These are phyloP conservation scores for Coniochaeta hoffmannii DNA, from an alignment of 2,329 filamentous ascomycete genomes.

Conservation along the genomic window DNA sequence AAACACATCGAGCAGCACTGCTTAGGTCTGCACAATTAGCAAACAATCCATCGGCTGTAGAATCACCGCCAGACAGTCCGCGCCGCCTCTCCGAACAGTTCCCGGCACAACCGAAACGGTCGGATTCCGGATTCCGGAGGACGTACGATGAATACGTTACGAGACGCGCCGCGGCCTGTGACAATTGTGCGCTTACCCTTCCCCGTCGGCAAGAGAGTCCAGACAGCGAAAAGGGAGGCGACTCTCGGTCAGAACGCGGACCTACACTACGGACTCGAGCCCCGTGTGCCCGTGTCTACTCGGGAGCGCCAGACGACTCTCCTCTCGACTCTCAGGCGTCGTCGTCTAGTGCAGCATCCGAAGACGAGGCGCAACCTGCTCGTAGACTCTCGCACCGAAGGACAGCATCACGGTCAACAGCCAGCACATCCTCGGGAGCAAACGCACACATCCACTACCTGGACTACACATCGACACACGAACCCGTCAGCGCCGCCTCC, in stretches of 20 bases:
- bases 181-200: conserved; percentile 61
- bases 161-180: conserved; percentile 55
- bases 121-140: conserved; percentile 52
- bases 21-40: conserved; percentile 29
- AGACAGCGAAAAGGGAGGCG: conserved; percentile 27
- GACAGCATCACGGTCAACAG: conserved; percentile 44
- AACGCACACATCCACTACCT: conserved; percentile 56
- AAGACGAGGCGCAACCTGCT: conserved; percentile 31
- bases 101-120: conserved; percentile 11
- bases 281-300: conserved; percentile 51
- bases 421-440: conserved; percentile 25
- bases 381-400: conserved; percentile 25
- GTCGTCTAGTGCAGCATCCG: conserved; percentile 25
- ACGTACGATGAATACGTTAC: conserved; percentile 61
- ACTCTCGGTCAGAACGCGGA: conserved; percentile 13
- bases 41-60: conserved; percentile 32
- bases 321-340: conserved; percentile 46
- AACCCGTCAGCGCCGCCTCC: conserved; percentile 52
- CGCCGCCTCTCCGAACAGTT: conserved; percentile 28
- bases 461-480: conserved; percentile 62
- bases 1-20: conserved; percentile 32
- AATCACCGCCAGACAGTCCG: conserved; percentile 51
- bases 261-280: conserved; percentile 55
- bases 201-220: conserved; percentile 36
- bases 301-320: conserved; percentile 27